Conservation (phyloP, 2,329 filamentous ascomycete genomes). For the Acrocalymma vagum region DNA sequence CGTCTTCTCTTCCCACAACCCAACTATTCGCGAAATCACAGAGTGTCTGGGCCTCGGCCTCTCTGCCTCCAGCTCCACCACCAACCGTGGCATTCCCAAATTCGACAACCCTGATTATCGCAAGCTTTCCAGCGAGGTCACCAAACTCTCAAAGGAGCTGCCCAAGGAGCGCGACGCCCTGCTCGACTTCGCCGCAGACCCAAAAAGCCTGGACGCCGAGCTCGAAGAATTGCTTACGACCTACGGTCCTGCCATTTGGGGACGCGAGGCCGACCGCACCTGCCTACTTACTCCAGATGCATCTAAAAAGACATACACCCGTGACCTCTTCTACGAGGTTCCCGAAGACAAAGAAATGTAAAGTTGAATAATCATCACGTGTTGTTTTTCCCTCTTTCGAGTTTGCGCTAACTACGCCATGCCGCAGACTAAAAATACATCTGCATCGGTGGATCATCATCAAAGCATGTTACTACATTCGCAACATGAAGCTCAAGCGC, state of each 20-base stretch:
- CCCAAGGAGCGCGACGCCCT: slow-evolving; percentile 46
- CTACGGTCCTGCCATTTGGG: slow-evolving; percentile 46
- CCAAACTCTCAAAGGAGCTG: slow-evolving; percentile 44
- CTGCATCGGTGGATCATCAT: slow-evolving; percentile 50
- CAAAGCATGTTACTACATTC: slow-evolving; percentile 49
- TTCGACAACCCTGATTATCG: slow-evolving; percentile 48
- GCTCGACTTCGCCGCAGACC: slow-evolving; percentile 47
- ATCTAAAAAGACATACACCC: slow-evolving; percentile 45
- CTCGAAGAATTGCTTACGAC: slow-evolving; percentile 41
- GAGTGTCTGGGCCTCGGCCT: slow-evolving; percentile 45
- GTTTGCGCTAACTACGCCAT: slow-evolving; percentile 17
- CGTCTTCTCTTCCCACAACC: slow-evolving; percentile 47
- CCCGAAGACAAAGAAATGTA: slow-evolving; percentile 43
- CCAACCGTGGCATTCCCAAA: slow-evolving; percentile 48
- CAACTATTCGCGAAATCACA: slow-evolving; percentile 48
- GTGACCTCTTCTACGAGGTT: slow-evolving; percentile 41
- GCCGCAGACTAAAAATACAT: slow-evolving; percentile 42
- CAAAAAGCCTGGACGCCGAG: slow-evolving; percentile 37
- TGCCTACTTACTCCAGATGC: slow-evolving; percentile 42
- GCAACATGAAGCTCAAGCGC: slow-evolving; percentile 47
- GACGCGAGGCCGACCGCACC: slow-evolving; percentile 40
- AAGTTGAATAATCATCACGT: slow-evolving; percentile 17
- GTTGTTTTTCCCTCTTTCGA: slow-evolving; percentile 3
- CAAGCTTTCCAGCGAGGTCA: slow-evolving; percentile 46
- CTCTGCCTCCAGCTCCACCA: slow-evolving; percentile 43